Percentiles rank a stretch among this genome's conserved stretches.
Evolutionary conservation across 2,329 filamentous ascomycete species (phyloP).

Genomic region (Phyllosticta ampelicida): DNA sequence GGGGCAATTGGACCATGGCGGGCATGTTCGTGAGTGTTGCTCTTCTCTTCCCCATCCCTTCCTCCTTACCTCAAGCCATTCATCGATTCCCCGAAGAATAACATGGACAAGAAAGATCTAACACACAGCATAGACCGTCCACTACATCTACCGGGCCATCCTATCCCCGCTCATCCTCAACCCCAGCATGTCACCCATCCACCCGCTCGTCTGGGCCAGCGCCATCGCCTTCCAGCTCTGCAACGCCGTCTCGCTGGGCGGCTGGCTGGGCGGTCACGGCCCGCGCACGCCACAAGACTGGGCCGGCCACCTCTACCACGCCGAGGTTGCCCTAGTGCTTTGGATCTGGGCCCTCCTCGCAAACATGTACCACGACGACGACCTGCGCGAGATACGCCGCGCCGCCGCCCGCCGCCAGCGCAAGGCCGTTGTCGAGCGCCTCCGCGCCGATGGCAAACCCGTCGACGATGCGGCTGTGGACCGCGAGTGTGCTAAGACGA

Average conservation of each 20-base stretch:
- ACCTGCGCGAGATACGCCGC: slow-evolving; percentile 75
- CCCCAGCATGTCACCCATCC: slow-evolving; percentile 87
- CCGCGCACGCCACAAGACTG: slow-evolving; percentile 49
- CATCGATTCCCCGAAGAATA: too few relatives aligned
- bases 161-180: slow-evolving; percentile 68
- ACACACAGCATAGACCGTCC: slow-evolving; percentile 48
- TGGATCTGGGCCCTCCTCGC: slow-evolving; percentile 67
- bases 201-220: slow-evolving; percentile 52
- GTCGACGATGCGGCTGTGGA: slow-evolving; percentile 17
- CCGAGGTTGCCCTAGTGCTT: slow-evolving; percentile 56
- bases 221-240: slow-evolving; percentile 66
- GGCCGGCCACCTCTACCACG: slow-evolving; percentile 33
- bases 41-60: not conserved
- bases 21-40: slow-evolving; percentile 46
- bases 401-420: slow-evolving; percentile 52
- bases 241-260: slow-evolving; percentile 68
- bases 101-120: not conserved
- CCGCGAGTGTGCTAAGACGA: slow-evolving; percentile 12
- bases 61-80: too few relatives aligned
- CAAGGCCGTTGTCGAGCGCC: slow-evolving; percentile 30
- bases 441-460: slow-evolving; percentile 28
- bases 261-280: slow-evolving; percentile 75
- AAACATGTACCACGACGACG: slow-evolving; percentile 86
- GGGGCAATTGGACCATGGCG: slow-evolving; percentile 67
- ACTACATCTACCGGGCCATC: slow-evolving; percentile 85